These are phyloP conservation scores for Nidula niveotomentosa DNA, from an alignment of 1,284 basidiomycete species.

Conservation along the genomic window DNA sequence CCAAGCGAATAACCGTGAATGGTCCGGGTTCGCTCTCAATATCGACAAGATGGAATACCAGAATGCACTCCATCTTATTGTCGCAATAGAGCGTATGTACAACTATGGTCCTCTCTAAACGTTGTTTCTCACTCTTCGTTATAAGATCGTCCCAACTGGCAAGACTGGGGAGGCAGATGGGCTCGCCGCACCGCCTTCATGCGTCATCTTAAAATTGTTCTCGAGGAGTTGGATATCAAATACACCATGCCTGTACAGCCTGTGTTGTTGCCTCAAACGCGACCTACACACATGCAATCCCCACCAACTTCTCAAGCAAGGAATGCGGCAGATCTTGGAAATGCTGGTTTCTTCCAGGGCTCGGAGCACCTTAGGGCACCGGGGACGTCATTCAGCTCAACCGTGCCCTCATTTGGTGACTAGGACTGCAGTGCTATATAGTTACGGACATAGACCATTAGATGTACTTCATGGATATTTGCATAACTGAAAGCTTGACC, in stretches of 20 bases:
- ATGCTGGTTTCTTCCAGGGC: constrained; percentile 11
- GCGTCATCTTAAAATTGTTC: constrained; percentile 64
- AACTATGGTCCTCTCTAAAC: no score
- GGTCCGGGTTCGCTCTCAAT: constrained; percentile 60
- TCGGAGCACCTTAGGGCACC: constrained; percentile 2
- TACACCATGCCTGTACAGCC: constrained; percentile 77
- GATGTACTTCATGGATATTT: no score
- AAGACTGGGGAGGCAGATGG: constrained; percentile 85
- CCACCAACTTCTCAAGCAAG: constrained; percentile 3
- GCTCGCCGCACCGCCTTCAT: constrained; percentile 69
- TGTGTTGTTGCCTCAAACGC: constrained; percentile 46
- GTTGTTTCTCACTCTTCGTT: no score
- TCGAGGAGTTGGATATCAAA: constrained; percentile 72
- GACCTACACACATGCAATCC: constrained; percentile 9
- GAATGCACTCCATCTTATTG: constrained; percentile 64
- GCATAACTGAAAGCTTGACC: no score
- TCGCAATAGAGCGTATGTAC: constrained; percentile 76
- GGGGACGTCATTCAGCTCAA: constrained; percentile 5
- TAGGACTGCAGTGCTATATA: no score
- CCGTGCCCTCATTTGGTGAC: constrained; percentile 6
- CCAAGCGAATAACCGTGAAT: constrained; percentile 69
- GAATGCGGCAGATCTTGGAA: constrained; percentile 9
- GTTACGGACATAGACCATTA: no score
- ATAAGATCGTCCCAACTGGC: constrained; percentile 79
- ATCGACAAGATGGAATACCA: constrained; percentile 80